phyloP scores from a whole-genome alignment of 1,284 basidiomycete species.

The Pterula multifida region DNA sequence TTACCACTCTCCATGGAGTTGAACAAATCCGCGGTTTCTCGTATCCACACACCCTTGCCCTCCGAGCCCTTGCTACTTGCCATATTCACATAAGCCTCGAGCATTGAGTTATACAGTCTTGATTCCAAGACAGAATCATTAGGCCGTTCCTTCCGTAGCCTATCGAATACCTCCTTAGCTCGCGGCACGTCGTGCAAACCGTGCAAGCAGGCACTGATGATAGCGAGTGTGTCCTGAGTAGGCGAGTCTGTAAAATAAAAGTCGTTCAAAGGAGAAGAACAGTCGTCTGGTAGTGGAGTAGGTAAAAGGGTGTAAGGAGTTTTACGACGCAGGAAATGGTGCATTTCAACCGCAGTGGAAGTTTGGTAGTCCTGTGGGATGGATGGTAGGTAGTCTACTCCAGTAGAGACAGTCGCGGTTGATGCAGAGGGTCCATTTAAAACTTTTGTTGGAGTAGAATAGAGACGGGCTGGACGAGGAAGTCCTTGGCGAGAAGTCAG shows the following conservation, averaged over 20 bases:
- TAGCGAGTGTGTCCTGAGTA: conserved; percentile 56
- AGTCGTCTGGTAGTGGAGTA: conserved; percentile 41
- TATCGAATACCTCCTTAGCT: conserved; percentile 55
- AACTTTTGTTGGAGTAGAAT: conserved; percentile 46
- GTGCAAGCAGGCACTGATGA: conserved; percentile 73
- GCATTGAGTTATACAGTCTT: conserved; percentile 35
- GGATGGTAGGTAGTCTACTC: conserved; percentile 17
- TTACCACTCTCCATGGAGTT: conserved; percentile 36
- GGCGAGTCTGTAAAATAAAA: conserved; percentile 52
- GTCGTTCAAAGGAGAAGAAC: conserved; percentile 27
- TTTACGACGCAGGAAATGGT: conserved; percentile 33
- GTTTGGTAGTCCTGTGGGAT: conserved; percentile 13
- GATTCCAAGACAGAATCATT: conserved; percentile 41
- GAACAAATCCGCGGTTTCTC: conserved; percentile 47
- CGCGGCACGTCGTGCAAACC: conserved; percentile 61
- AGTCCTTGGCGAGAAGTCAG: conserved; percentile 55
- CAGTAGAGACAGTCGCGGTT: conserved; percentile 22
- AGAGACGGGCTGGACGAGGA: conserved; percentile 54
- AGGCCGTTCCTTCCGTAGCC: conserved; percentile 27
- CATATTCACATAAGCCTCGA: conserved; percentile 53
- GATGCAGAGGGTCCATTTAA: conserved; percentile 40
- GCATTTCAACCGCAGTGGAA: conserved; percentile 8
- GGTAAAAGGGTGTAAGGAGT: conserved; percentile 47
- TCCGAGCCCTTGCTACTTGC: conserved; percentile 31
- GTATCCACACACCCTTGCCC: conserved; percentile 38